A percentile compares a stretch with the other conserved stretches of the same genome.
These are phyloP conservation scores for Amauroascus niger DNA, from an alignment of 2,329 filamentous ascomycete species.

Conservation along the genomic window DNA sequence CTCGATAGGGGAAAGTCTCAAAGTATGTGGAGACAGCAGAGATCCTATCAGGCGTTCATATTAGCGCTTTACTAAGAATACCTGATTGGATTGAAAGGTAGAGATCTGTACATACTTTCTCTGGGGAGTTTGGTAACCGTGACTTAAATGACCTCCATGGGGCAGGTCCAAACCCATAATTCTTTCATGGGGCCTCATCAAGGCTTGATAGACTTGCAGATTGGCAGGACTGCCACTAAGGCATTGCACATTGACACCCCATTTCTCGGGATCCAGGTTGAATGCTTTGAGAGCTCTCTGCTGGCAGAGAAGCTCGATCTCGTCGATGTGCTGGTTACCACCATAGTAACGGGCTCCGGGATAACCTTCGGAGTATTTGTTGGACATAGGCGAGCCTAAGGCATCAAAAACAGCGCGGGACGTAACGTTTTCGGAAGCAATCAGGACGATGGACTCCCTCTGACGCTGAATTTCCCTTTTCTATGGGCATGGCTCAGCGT, in stretches of 20 bases:
- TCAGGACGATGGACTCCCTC: constrained; percentile 96
- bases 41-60: constrained; percentile 50
- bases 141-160: constrained; percentile 89
- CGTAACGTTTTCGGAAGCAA: constrained; percentile 98
- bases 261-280: constrained; percentile 73
- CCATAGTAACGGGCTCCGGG: constrained; percentile 98
- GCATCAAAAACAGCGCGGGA: constrained; percentile 97
- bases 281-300: constrained; percentile 85
- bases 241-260: constrained; percentile 98
- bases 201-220: constrained; percentile 92
- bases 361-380: constrained; percentile 99
- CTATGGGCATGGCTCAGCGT: constrained; percentile 36
- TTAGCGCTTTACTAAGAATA: not conserved
- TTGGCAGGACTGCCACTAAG: constrained; percentile 90
- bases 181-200: constrained; percentile 85
- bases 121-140: constrained; percentile 91
- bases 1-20: constrained; percentile 89
- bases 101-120: constrained; percentile 54
- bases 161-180: constrained; percentile 96
- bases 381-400: constrained; percentile 86
- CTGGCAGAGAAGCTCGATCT: constrained; percentile 93
- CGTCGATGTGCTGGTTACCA: constrained; percentile 97
- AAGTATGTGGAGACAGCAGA: constrained; percentile 99
- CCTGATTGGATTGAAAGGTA: not conserved
- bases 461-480: constrained; percentile 92